Conservation (phyloP, 352 stramenopile genomes). For the Lagenidium sp. region DNA sequence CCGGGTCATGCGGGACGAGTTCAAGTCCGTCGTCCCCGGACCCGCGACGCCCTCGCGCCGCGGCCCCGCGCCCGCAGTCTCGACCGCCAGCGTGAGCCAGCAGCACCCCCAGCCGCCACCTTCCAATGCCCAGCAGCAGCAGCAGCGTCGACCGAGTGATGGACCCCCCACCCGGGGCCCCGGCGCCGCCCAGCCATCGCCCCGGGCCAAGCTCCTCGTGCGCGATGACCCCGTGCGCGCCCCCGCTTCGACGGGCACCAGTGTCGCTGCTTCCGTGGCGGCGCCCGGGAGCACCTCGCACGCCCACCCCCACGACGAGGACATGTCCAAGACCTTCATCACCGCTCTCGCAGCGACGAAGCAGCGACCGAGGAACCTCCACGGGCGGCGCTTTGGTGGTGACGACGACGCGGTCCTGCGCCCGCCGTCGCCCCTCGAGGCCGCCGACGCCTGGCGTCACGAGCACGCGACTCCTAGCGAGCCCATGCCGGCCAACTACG, state of each 20-base stretch:
- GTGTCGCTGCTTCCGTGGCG: too few species aligned
- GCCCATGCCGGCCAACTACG: slow-evolving; percentile 39
- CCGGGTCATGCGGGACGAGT: slow-evolving; percentile 17
- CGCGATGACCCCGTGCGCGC: too few species aligned
- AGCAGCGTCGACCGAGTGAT: slow-evolving; percentile 15
- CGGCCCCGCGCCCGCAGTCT: neutral
- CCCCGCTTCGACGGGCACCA: too few species aligned
- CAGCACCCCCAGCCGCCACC: too few species aligned
- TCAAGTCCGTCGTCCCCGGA: slow-evolving; percentile 11
- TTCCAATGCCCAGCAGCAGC: slow-evolving; percentile 5
- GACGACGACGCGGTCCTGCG: slow-evolving; percentile 11
- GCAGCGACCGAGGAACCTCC: neutral
- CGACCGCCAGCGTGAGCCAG: too few species aligned
- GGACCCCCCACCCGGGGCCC: too few species aligned
- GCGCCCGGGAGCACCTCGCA: too few species aligned
- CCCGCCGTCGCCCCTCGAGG: slow-evolving; percentile 53
- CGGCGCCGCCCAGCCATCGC: too few species aligned
- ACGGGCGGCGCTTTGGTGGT: neutral
- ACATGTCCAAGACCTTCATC: slow-evolving; percentile 1
- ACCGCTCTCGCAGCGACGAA: neutral
- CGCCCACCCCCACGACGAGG: neutral
- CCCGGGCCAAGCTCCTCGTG: too few species aligned
- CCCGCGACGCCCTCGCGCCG: slow-evolving; percentile 10
- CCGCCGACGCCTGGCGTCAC: slow-evolving; percentile 16
- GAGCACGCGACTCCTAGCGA: slow-evolving; percentile 9